phyloP scores from a whole-genome alignment of 2,329 filamentous ascomycete genomes.

The Neonectria magnoliae region DNA sequence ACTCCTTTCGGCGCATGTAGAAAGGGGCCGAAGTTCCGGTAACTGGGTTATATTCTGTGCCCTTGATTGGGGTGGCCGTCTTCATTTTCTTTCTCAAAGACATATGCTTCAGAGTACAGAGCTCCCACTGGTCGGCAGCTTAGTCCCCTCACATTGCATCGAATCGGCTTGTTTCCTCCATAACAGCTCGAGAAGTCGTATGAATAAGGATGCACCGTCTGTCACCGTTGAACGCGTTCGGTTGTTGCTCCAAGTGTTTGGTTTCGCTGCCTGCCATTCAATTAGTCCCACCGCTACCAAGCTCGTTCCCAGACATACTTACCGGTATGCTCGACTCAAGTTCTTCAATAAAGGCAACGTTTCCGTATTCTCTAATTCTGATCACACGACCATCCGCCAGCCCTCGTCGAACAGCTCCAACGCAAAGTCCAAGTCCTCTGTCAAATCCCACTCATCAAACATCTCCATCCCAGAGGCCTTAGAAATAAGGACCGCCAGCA shows the following conservation, averaged over 20 bases:
- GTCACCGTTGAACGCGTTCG: not conserved
- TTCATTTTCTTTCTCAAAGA: not conserved
- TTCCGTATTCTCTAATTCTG: not conserved
- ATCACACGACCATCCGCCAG: not conserved
- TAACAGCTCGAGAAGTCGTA: too few species aligned
- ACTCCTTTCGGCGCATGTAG: not conserved
- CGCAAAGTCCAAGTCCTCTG: constrained; percentile 13
- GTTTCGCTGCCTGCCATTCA: not conserved
- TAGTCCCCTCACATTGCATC: not conserved
- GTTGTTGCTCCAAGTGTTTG: not conserved
- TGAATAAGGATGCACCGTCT: not conserved
- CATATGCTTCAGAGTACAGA: not conserved
- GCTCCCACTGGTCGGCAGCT: not conserved
- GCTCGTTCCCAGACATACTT: not conserved
- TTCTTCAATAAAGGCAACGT: not conserved
- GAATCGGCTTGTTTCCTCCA: not conserved
- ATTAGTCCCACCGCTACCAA: not conserved
- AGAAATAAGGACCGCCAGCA: not conserved
- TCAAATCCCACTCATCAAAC: constrained; percentile 22
- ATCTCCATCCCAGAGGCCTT: constrained; percentile 7
- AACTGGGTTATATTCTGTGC: not conserved
- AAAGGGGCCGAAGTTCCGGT: not conserved
- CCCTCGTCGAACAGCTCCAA: constrained; percentile 17
- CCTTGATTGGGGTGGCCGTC: not conserved
- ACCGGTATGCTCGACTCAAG: not conserved